Base-by-base conservation (phyloP, 192 early-diverging fungal genomes). In the Podila clonocystis region DNA sequence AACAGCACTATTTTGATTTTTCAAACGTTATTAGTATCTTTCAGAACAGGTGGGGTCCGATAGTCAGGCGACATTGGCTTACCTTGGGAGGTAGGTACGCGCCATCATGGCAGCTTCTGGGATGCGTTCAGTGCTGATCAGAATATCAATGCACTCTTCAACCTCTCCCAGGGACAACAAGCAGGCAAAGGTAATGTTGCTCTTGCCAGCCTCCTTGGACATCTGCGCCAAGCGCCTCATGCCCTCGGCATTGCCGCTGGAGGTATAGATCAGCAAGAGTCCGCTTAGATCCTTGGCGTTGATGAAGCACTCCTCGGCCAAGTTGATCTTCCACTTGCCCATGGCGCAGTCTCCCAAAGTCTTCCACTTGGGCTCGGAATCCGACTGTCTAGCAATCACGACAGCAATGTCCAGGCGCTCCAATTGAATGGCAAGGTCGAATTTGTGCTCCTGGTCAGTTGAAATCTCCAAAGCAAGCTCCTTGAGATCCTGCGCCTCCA, bases 21-120 rank as follows among this genome's bases (percentile, higher is more conserved):
- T 29, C 13, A 50, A 20, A 67, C 3, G 34, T 24, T 2, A 9
- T 67, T 57, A 67, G 65, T 26, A 30, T 2, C 12, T 19, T 30
- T 65, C 15, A 45, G 41, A 13, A 45, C 41, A 45, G 13, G 17
- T 17, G 8, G 11, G 13, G 41, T 4, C 4, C 41, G 1, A 17
- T 12, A 19, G 34, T 26, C n/a, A 24, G 7, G 52, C 11, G 0
- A 24, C 19, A 5, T 28, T 19, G 24, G 33, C 50, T 38, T 70
- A 78, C 82, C 82, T 88, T 15, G 98, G 98, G 57, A 92, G 75
- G 75, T 98, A 95, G 1, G 98, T 92, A 52, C 95, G 89, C 2
- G 97, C 97, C 83, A 98, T 90, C 80, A 98, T 88, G 29, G 97
- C 96, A 1, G 98, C 98, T 82, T 99, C 98, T 9, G 97, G 93